Percentiles rank a stretch among this genome's conserved stretches.
Conservation (phyloP, 352 stramenopile genomes). For the Pythium folliculosum region DNA sequence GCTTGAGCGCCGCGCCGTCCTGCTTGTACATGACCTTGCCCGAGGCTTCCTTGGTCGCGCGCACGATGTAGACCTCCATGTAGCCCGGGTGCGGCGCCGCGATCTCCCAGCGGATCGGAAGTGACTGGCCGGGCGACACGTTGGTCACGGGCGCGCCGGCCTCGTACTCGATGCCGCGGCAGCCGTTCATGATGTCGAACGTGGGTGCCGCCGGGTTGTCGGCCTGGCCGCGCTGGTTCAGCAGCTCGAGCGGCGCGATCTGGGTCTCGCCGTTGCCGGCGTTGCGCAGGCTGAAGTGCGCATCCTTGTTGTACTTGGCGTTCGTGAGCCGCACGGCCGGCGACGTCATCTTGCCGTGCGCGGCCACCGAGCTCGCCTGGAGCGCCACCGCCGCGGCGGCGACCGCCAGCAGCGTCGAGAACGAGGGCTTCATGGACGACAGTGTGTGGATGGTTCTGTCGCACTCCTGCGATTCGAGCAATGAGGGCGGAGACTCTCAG, state of each 20-base stretch:
- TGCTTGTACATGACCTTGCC: conserved; percentile 52
- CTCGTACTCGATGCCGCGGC: conserved; percentile 55
- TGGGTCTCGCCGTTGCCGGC: conserved; percentile 49
- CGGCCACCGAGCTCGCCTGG: conserved; percentile 6
- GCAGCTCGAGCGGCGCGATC: conserved; percentile 46
- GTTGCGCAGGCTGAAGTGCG: conserved; percentile 39
- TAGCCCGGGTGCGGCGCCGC: conserved; percentile 54
- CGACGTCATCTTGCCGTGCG: conserved; percentile 28
- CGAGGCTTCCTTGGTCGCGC: conserved; percentile 34
- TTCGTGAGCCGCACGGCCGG: conserved; percentile 28
- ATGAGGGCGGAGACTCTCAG: background rate
- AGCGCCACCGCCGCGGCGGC: conserved; percentile 2
- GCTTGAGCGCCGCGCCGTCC: conserved; percentile 37
- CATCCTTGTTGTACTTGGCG: conserved; percentile 40
- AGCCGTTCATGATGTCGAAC: conserved; percentile 66
- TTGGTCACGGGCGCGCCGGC: conserved; percentile 40
- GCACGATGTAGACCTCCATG: conserved; percentile 58
- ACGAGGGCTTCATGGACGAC: conserved; percentile 2
- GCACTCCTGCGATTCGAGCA: background rate
- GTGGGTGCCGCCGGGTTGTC: conserved; percentile 43
- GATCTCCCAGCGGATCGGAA: conserved; percentile 52
- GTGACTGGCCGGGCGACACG: conserved; percentile 35
- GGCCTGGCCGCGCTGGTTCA: conserved; percentile 45
- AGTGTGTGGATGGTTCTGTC: background rate
- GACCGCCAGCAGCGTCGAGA: conserved; percentile 3